Base-by-base conservation (phyloP, 176 grass and related monocot species). In the Eleusine coracana region DNA sequence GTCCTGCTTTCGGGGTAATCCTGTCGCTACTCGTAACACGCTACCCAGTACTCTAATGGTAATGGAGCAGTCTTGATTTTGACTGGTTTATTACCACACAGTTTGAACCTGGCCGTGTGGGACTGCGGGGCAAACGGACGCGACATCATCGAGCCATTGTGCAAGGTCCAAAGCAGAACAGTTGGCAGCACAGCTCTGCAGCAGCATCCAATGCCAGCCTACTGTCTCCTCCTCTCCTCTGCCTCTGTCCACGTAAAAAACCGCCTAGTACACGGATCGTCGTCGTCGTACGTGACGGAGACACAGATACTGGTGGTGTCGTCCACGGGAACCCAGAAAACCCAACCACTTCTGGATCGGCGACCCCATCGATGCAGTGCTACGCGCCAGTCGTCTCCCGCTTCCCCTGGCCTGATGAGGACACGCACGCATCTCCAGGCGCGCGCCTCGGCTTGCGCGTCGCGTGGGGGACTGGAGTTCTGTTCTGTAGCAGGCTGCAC, bases 161-260 rank as follows among this genome's bases (percentile, higher is more conserved):
- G 84, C 70, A 66, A 41, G 41, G 68, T 31, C 68, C 28, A 49
- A 68, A 68, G 13, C 21, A 29, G n/a, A 39, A 58, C 50, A 11
- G n/a, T 14, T 29, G 41, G 25, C 58, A 29, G 14, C 60, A 63
- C 60, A 3, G 21, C 60, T 0, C 27, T 70, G 20, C 60, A 51
- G 54, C 58, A 88, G 74, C 74, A 83, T 88, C 74, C 77, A 76
- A 89, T 31, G 86, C 86, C 18, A 5, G 80, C 85, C 15, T 27
- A 49, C 15, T 7, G 52, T 4, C 25, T 7, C 8, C 56, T 10
- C 0, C 10, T 60, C 56, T 21, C 1, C 8, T 61, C 60, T 31
- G 10, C 56, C 16, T 14, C 16, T 14, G 76, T 36, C 20, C 68
- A 49, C 66, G 71, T 81, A 75, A 39, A 80, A 23, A 65, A 51